A percentile compares a stretch with the other conserved stretches of the same genome.
Evolutionary conservation across 192 early-diverging fungal species (phyloP).

Genomic region (Geranomyces variabilis): DNA sequence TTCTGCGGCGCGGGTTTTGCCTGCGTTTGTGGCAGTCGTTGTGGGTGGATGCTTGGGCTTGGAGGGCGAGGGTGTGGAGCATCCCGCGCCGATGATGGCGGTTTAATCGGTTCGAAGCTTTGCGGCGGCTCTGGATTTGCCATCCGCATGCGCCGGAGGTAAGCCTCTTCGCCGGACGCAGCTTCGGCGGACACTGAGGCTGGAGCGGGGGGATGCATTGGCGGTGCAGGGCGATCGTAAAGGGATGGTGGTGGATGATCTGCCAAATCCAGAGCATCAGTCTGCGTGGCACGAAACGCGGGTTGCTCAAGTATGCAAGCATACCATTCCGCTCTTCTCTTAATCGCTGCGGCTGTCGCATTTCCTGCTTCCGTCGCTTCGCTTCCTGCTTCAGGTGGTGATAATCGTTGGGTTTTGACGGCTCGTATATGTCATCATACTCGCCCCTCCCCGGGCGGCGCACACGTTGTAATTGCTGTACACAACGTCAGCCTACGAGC

Average conservation of each 20-base stretch:
- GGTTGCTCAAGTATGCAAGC: no score
- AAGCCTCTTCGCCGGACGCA: conserved; percentile 24
- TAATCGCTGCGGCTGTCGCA: no score
- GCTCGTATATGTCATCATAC: conserved; percentile 45
- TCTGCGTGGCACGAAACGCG: no score
- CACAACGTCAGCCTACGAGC: background rate
- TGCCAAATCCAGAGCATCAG: no score
- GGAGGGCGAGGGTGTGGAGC: conserved; percentile 16
- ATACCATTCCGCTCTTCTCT: no score
- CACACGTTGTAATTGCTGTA: background rate
- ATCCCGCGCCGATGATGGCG: background rate
- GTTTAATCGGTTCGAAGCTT: background rate
- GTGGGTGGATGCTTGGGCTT: background rate
- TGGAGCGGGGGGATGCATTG: conserved; percentile 26
- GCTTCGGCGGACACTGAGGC: background rate
- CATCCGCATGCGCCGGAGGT: conserved; percentile 10
- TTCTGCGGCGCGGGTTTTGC: conserved; percentile 44
- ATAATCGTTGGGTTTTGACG: conserved; percentile 73
- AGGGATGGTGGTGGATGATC: no score
- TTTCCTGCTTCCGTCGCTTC: conserved; percentile 44
- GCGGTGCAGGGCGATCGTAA: background rate
- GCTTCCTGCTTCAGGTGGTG: conserved; percentile 67
- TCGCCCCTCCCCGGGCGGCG: background rate
- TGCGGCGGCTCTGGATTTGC: background rate
- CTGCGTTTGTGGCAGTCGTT: background rate